Evolutionary conservation across 2,329 filamentous ascomycete genomes (phyloP), one percentile per base, ranked within the genome.

Genomic region (Fusarium paranaense): DNA sequence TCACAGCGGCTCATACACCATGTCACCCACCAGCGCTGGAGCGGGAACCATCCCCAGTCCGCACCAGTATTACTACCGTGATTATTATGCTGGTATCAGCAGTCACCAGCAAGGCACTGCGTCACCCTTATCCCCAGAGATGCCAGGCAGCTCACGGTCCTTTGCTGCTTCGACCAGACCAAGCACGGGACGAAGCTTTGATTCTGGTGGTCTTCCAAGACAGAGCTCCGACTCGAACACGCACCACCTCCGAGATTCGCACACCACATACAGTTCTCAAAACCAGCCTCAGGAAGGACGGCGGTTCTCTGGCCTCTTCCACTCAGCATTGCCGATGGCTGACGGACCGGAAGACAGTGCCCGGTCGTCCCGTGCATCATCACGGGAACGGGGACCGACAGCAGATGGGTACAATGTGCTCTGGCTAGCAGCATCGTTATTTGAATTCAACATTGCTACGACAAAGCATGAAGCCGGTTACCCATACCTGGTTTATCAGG

Each of bases 391-490:
- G 42, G 86, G 81, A 54, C 86, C 86, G 62, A 85, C 83, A 42
- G 83, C 85, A 30, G 86, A 89, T 60, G 87, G 90, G 25, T 93
- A 92, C 73, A 93, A 92, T 66, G 90, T 98, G 9, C 86, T 98
- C 54, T 99, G 97, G 88, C 88, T 98, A 20, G 97, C 95, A 16
- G 97, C 96, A 22, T 97, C 94, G 77, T 89, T 98, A 35, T 98
- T 98, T 80, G 95, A 98, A 82, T 99, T 98, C 85, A 97, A 98
- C 79, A 98, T 98, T 80, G 94, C 96, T 80, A 94, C 94, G 27
- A 94, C 95, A 30, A 94, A 97, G 77, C 92, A 94, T 67, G 97
- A 98, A 84, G 96, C 94, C 69, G 97, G 97, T 27, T 98, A 98
- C 83, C 95, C 96, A 22, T 99, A 99, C 81, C 86, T 99, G 70